Conservation (phyloP, 768 basidiomycete genomes). For the Pulveroboletus sp. region DNA sequence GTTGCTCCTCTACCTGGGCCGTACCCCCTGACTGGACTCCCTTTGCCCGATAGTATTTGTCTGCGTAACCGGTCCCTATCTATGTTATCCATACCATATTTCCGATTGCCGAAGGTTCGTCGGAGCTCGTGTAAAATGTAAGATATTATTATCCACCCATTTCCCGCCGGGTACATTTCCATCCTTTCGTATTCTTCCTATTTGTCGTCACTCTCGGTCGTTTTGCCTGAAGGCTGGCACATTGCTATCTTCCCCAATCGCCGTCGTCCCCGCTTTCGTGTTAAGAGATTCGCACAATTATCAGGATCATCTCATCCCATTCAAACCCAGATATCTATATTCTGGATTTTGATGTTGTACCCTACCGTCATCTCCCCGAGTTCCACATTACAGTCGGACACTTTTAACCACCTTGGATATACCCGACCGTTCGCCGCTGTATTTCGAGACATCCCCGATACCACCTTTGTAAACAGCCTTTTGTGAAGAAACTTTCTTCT, state of each 20-base stretch:
- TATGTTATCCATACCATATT: constrained; percentile 30
- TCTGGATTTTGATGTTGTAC: constrained; percentile 13
- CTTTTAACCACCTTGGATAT: constrained; percentile 90
- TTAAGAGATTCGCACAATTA: constrained; percentile 11
- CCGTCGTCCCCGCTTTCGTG: neutral
- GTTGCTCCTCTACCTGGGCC: neutral
- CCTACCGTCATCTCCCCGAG: constrained; percentile 1
- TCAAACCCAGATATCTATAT: constrained; percentile 13
- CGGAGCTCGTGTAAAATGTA: constrained; percentile 21
- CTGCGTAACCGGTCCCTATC: constrained; percentile 12
- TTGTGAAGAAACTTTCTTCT: constrained; percentile 86
- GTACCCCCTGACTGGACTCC: constrained; percentile 12
- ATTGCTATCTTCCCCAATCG: constrained; percentile 17
- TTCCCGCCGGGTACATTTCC: constrained; percentile 11
- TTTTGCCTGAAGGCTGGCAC: constrained; percentile 9
- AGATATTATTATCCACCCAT: constrained; percentile 22
- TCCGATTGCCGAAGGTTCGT: constrained; percentile 5
- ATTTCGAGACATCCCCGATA: constrained; percentile 62
- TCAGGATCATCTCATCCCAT: constrained; percentile 6
- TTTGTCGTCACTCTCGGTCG: constrained; percentile 3
- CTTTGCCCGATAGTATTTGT: constrained; percentile 21
- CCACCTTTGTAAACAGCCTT: constrained; percentile 94
- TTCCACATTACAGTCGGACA: constrained; percentile 50
- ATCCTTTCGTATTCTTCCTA: constrained; percentile 2
- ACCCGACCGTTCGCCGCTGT: constrained; percentile 91